Base-by-base conservation (phyloP, 345 rosid species). In the Mangifera indica region DNA sequence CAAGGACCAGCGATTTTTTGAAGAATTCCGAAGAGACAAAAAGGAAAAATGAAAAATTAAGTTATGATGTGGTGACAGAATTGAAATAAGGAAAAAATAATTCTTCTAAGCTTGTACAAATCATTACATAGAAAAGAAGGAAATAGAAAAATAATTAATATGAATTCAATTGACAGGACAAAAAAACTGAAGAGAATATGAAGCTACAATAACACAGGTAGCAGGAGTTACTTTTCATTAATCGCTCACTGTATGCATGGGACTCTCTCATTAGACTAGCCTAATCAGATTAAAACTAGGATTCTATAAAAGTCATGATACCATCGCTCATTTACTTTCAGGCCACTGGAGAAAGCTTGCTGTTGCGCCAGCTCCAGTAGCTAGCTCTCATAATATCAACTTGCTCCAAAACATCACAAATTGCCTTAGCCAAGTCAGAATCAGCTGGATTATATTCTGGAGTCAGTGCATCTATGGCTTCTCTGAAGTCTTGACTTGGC, bases 341-440 rank as follows among this genome's bases (percentile, higher is more conserved):
- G 55, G 63, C 67, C 25, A 76, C 68, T 7, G 29, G 11, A 8
- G 84, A 64, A 56, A 90, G 83, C 80, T 76, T 88, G 81, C 79
- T 79, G 80, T 87, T 92, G 60, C 91, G 86, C 97, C 94, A 91
- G 40, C 66, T 76, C 98, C 97, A 95, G 65, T 89, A 92, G 79
- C 81, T 86, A 51, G 85, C 87, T 76, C 98, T 86, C 74, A 92
- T 63, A 7, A 91, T 77, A 81, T 95, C 99, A 12, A 84, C 85
- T 10, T 40, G 84, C 75, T 77, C 81, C 70, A 95, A 83, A 61
- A 89, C 57, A 42, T 77, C 81, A 78, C 99, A 95, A 18, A 92
- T 69, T 24, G 82, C 58, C 48, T 67, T 76, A 21, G 83, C 91
- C 79, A 95, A 77, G 76, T 80, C 81, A 0, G 78, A 45, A 63